Conservation (phyloP, 140 eudicot genomes). For the Ambrosia hybrid region DNA sequence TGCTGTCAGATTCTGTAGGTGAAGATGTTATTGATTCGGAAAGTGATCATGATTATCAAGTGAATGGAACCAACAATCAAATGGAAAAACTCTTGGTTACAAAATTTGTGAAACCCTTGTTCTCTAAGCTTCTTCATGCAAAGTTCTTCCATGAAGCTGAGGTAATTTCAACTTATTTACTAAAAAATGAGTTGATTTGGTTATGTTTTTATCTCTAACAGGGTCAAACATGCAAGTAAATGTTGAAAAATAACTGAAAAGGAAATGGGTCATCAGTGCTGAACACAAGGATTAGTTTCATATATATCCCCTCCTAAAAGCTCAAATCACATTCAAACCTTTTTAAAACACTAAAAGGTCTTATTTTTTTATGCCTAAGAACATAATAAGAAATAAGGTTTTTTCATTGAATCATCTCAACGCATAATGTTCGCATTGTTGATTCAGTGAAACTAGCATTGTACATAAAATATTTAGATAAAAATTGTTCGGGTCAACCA, state of each 20-base stretch:
- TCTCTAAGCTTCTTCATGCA: slow-evolving; percentile 56
- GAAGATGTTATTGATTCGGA: slow-evolving; percentile 29
- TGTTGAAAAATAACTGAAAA: too few relatives aligned
- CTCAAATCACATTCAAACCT: not conserved
- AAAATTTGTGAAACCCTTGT: slow-evolving; percentile 54
- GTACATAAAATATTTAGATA: not conserved
- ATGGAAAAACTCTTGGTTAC: slow-evolving; percentile 43
- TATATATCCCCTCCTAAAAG: not conserved
- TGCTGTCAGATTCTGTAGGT: slow-evolving; percentile 40
- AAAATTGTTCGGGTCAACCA: not conserved
- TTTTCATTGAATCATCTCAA: not conserved
- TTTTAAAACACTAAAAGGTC: not conserved
- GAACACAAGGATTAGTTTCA: not conserved
- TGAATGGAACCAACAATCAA: slow-evolving; percentile 37
- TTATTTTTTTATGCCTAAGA: not conserved
- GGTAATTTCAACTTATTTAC: slow-evolving; percentile 37
- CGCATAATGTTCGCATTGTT: not conserved
- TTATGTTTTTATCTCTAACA: not conserved
- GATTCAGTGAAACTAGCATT: not conserved
- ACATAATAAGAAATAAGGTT: not conserved
- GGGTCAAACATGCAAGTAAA: not conserved
- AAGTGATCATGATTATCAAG: slow-evolving; percentile 35
- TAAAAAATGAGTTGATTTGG: not conserved
- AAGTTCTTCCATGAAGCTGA: slow-evolving; percentile 69
- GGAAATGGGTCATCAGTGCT: not conserved